Conservation (phyloP, 1,284 basidiomycete genomes). For the Pascua sp. region DNA sequence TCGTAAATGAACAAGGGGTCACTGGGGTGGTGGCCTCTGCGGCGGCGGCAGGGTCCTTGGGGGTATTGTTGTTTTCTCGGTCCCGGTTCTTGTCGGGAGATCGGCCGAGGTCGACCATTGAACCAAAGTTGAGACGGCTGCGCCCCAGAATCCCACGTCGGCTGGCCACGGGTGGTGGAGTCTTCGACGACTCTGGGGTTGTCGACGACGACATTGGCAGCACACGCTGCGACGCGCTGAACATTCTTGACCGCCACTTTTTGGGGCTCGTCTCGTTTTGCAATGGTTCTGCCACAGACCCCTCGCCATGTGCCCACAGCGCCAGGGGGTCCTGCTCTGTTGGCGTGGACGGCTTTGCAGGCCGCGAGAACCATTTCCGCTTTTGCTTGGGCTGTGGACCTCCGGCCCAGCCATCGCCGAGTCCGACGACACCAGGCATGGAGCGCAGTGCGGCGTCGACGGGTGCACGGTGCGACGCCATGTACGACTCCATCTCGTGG, state of each 20-base stretch:
- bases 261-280: not conserved
- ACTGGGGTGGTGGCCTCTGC: not conserved
- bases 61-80: not conserved
- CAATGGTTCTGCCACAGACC: not conserved
- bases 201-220: not conserved
- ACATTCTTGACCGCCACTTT: no score
- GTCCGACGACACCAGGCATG: constrained; percentile 34
- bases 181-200: not conserved
- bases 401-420: constrained; percentile 44
- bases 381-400: constrained; percentile 16
- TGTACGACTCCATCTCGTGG: constrained; percentile 18
- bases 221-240: no score
- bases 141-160: constrained; percentile 15
- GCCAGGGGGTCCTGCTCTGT: constrained; percentile 15
- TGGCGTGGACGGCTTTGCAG: not conserved
- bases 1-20: no score
- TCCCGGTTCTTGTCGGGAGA: constrained; percentile 1
- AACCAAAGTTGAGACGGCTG: constrained; percentile 18
- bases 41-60: no score
- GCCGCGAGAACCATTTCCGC: constrained; percentile 10
- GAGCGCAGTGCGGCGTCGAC: constrained; percentile 29
- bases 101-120: constrained; percentile 17
- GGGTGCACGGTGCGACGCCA: constrained; percentile 16
- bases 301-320: constrained; percentile 1
- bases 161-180: not conserved